Conservation (phyloP, 2,329 filamentous ascomycete species). For the Penicillium vulpinum region DNA sequence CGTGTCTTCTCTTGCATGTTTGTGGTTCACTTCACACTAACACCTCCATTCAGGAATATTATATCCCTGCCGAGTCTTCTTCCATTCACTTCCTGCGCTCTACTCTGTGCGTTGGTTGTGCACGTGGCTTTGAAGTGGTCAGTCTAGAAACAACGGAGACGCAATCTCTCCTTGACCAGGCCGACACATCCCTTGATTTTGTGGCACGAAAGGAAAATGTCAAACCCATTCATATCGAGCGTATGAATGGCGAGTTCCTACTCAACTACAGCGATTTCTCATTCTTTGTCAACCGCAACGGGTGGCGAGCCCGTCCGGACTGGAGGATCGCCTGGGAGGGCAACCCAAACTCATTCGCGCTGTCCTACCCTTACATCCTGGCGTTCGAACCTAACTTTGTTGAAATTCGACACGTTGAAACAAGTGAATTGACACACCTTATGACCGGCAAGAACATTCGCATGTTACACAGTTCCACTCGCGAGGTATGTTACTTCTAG, state of each 20-base stretch:
- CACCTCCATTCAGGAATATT: slow-evolving; percentile 69
- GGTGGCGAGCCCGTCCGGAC: slow-evolving; percentile 91
- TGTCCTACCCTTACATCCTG: slow-evolving; percentile 94
- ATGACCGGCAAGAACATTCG: slow-evolving; percentile 95
- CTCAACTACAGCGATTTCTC: slow-evolving; percentile 98
- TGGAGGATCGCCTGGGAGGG: slow-evolving; percentile 99
- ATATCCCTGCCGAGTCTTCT: slow-evolving; percentile 96
- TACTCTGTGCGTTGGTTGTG: slow-evolving; percentile 94
- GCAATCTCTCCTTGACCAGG: slow-evolving; percentile 93
- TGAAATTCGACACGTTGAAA: slow-evolving; percentile 93
- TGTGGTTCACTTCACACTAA: slow-evolving; percentile 6
- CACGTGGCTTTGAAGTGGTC: slow-evolving; percentile 94
- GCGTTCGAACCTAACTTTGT: slow-evolving; percentile 98
- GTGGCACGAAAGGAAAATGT: slow-evolving; percentile 91
- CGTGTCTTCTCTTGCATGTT: slow-evolving; percentile 14
- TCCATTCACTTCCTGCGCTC: slow-evolving; percentile 97
- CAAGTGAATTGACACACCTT: slow-evolving; percentile 85
- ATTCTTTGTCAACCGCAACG: slow-evolving; percentile 98
- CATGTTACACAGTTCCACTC: slow-evolving; percentile 94
- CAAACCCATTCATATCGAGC: slow-evolving; percentile 94
- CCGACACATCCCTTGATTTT: slow-evolving; percentile 96
- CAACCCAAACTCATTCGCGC: slow-evolving; percentile 83
- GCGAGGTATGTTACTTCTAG: slow-evolving; percentile 70
- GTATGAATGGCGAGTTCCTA: slow-evolving; percentile 93
- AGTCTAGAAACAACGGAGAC: slow-evolving; percentile 97